Evolutionary conservation across 495 filamentous ascomycete genomes (phyloP).

Genomic region (Neurospora sp.): DNA sequence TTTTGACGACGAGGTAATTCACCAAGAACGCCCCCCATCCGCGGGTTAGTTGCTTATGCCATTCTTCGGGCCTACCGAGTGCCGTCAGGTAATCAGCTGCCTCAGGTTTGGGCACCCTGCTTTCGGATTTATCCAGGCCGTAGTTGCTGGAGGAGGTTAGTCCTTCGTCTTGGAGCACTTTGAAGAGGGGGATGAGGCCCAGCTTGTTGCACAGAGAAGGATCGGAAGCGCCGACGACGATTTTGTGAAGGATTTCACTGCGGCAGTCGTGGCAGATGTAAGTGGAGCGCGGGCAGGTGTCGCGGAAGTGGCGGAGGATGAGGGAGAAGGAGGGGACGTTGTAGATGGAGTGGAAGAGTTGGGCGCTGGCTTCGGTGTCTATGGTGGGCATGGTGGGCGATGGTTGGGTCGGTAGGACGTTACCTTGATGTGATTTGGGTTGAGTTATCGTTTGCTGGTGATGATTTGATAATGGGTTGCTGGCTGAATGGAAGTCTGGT

Average conservation of each 20-base stretch:
- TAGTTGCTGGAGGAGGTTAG: neutral
- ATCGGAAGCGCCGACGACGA: neutral
- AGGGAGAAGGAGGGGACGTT: neutral
- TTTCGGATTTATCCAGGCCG: neutral
- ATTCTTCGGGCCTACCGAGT: neutral
- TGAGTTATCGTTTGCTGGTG: neutral
- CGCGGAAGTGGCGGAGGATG: neutral
- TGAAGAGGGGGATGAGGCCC: neutral
- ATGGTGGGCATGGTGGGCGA: neutral
- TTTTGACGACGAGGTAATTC: neutral
- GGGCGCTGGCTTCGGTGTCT: neutral
- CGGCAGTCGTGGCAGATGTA: neutral
- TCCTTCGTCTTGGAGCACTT: neutral
- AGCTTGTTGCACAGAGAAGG: neutral
- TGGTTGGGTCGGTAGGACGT: neutral
- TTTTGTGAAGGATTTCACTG: no score
- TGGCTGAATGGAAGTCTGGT: neutral
- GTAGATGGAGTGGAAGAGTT: neutral
- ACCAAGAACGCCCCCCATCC: neutral
- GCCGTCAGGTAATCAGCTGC: neutral
- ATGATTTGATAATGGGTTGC: neutral
- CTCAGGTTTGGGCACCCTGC: neutral
- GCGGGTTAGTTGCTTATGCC: neutral
- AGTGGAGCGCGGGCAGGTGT: neutral
- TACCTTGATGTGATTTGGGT: neutral